Evolutionary conservation across 2,329 filamentous ascomycete species (phyloP).

Genomic region (Tricladium varicosporioides): DNA sequence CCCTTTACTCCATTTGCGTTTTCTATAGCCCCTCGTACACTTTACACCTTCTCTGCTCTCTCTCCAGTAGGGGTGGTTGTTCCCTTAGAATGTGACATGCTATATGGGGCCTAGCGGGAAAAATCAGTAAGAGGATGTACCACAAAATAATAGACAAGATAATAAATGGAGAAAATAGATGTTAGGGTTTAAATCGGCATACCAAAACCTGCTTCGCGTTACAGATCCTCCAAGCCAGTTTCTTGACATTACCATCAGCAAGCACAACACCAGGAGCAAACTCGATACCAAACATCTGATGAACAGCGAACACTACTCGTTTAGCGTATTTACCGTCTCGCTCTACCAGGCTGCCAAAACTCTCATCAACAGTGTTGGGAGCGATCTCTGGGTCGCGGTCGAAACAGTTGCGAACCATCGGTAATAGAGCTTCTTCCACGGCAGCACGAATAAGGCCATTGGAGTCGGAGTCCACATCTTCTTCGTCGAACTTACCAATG

Average conservation of each 20-base stretch:
- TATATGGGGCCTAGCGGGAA: constrained; percentile 31
- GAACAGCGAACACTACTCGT: constrained; percentile 88
- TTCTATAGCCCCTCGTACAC: background rate
- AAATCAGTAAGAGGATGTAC: background rate
- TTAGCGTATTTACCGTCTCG: constrained; percentile 85
- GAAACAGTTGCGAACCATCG: constrained; percentile 86
- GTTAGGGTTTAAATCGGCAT: constrained; percentile 39
- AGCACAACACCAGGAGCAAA: constrained; percentile 90
- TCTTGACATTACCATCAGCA: constrained; percentile 85
- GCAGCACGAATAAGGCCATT: constrained; percentile 63
- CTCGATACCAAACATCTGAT: constrained; percentile 96
- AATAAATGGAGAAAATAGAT: constrained; percentile 1
- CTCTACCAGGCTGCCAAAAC: constrained; percentile 82
- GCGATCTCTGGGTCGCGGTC: constrained; percentile 91
- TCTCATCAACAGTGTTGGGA: constrained; percentile 73
- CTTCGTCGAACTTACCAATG: constrained; percentile 75
- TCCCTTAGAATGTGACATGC: constrained; percentile 34
- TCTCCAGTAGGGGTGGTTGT: constrained; percentile 28
- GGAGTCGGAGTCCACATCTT: constrained; percentile 60
- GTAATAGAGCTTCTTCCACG: constrained; percentile 75
- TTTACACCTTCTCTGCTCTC: constrained; percentile 10
- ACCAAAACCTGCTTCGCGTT: constrained; percentile 95
- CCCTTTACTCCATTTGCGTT: background rate
- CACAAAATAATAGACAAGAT: background rate
- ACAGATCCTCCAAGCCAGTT: constrained; percentile 90